phyloP scores from a whole-genome alignment of 2,329 filamentous ascomycete species.

The Colletotrichum gloeosporioides region DNA sequence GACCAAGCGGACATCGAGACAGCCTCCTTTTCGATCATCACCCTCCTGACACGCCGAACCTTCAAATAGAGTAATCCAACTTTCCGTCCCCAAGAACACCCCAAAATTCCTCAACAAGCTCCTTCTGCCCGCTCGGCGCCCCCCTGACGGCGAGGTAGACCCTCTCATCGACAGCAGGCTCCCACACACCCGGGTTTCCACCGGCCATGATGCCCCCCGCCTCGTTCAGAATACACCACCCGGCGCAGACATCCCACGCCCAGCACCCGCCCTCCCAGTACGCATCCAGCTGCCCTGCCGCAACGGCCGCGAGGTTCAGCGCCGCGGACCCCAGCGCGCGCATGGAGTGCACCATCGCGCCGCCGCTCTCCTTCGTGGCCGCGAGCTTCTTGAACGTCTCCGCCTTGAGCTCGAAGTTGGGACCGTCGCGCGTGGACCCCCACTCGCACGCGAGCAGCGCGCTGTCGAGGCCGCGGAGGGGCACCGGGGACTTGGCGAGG shows the following conservation, averaged over 20 bases:
- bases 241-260: constrained; percentile 86
- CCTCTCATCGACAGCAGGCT: constrained; percentile 62
- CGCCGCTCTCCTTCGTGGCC: constrained; percentile 64
- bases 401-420: constrained; percentile 74
- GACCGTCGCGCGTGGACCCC: constrained; percentile 71
- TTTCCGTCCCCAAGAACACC: constrained; percentile 58
- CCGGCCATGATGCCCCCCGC: constrained; percentile 76
- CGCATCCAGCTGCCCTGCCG: constrained; percentile 72
- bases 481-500: constrained; percentile 52
- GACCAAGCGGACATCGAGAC: not conserved
- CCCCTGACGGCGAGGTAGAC: constrained; percentile 69
- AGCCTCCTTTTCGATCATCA: not conserved
- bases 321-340: constrained; percentile 76
- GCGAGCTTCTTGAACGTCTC: constrained; percentile 68
- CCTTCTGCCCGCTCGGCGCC: constrained; percentile 63
- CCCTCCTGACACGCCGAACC: not conserved
- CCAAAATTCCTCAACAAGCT: constrained; percentile 71
- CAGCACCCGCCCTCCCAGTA: constrained; percentile 89
- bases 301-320: constrained; percentile 76
- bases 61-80: constrained; percentile 48
- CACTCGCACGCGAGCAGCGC: constrained; percentile 76
- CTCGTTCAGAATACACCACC: constrained; percentile 78
- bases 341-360: constrained; percentile 78
- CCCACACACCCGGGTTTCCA: constrained; percentile 77
- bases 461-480: constrained; percentile 64